Evolutionary conservation across 345 rosid species (phyloP), one percentile per base, ranked within the genome.

Genomic region (Aurinia saxatilis): DNA sequence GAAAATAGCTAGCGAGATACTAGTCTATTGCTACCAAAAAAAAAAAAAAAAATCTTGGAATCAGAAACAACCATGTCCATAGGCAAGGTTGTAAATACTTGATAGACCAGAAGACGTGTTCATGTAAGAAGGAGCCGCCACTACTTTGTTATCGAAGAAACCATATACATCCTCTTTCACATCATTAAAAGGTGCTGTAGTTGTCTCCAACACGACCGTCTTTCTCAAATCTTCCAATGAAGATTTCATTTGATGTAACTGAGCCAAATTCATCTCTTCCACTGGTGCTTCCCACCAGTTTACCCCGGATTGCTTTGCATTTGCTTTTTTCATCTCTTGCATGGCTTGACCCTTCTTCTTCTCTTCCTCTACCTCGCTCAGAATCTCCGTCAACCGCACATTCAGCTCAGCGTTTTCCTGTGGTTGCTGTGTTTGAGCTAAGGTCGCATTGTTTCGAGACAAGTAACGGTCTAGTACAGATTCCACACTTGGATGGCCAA

Each of bases 201-300:
- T 19, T 4, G 23, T 42, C 13, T 58, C 64, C 14, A 25, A 19
- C 29, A 50, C 27, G 31, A 67, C 29, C 3, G 44, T 27, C 38
- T 68, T 68, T 31, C 30, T 41, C 54, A 68, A 50, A 10, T 68
- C 60, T 8, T 41, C 66, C 19, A 68, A 21, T 0, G 53, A 66
- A 41, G 5, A 34, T 59, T 59, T 68, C 66, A 68, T 59, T 42
- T 68, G 66, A 1, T 60, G 53, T 67, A 67, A 39, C 11, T 67
- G 59, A 67, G 15, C 5, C 19, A 50, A 29, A 41, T 33, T 50
- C 73, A 68, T 59, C n/a, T 50, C 60, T 5, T 59, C 66, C n/a
- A 68, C 53, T 1, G 73, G 60, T 2, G 25, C 21, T 33, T 68
- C 60, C 73, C 73, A 68, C 66, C 73, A 59, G 15, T 68, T 50